A percentile compares a stretch with the other conserved stretches of the same genome.
phyloP scores from a whole-genome alignment of 192 early-diverging fungal genomes.

The Phycomyces blakesleeanus region DNA sequence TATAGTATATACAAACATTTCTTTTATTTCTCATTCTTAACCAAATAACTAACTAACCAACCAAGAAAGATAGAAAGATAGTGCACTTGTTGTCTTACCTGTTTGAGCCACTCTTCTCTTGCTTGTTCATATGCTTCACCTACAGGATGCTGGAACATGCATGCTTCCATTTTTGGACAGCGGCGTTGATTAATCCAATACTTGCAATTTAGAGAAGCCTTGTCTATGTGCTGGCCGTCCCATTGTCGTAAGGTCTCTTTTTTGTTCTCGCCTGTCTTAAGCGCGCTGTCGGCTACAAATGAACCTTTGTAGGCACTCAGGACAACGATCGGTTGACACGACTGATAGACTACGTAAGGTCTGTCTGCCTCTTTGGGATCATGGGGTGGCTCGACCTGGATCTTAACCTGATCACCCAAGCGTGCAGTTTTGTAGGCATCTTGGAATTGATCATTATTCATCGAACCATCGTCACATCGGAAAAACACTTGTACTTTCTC shows the following conservation, averaged over 20 bases:
- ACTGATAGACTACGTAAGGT: conserved; percentile 19
- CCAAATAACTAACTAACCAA: too few species aligned
- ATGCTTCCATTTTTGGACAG: conserved; percentile 18
- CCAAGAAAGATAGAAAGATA: too few species aligned
- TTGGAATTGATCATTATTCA: conserved; percentile 9
- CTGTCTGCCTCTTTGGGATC: conserved; percentile 13
- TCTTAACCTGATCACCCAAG: conserved; percentile 16
- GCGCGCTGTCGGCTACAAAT: neutral
- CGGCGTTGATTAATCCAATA: conserved; percentile 33
- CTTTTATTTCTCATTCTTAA: too few species aligned
- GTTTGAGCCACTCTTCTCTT: conserved; percentile 32
- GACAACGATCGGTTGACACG: neutral
- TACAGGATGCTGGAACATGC: conserved; percentile 32
- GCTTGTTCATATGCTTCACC: conserved; percentile 25
- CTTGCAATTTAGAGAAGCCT: conserved; percentile 26
- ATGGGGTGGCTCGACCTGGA: conserved; percentile 13
- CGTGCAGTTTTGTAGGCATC: conserved; percentile 12
- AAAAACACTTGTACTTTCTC: conserved; percentile 38
- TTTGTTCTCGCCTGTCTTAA: neutral
- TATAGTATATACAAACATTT: too few species aligned
- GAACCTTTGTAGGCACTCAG: neutral
- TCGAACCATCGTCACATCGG: conserved; percentile 39
- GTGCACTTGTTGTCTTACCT: too few species aligned
- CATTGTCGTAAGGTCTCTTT: neutral
- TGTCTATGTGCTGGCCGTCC: conserved; percentile 2